Conservation (phyloP, 164 flowering plant genomes). For the Chloranthus sessilifolius region DNA sequence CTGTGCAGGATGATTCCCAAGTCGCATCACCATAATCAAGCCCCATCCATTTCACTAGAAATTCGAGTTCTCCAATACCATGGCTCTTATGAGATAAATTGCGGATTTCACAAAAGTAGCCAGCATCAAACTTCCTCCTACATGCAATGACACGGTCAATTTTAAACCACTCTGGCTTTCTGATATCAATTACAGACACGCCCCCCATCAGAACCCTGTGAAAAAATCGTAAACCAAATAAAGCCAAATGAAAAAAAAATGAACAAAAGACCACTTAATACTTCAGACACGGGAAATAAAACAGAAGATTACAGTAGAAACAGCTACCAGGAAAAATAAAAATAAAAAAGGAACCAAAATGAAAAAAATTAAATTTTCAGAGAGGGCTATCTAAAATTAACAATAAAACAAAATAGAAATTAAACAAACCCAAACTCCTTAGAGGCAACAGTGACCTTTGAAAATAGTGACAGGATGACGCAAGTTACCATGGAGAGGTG, state of each 20-base stretch:
- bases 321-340: not conserved
- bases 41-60: constrained; percentile 13
- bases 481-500: too few species aligned
- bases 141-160: constrained; percentile 12
- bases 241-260: not conserved
- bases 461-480: too few species aligned
- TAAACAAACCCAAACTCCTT: too few species aligned
- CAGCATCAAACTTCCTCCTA: not conserved
- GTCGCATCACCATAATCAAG: constrained; percentile 8
- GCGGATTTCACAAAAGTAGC: not conserved
- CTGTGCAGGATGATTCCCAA: constrained; percentile 8
- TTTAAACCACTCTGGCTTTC: constrained; percentile 11
- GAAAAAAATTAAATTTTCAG: not conserved
- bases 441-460: too few species aligned
- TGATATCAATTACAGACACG: constrained; percentile 1
- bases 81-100: not conserved
- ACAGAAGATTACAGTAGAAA: not conserved
- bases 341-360: not conserved
- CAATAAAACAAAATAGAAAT: too few species aligned
- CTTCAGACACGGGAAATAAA: not conserved
- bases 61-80: not conserved
- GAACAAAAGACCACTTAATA: not conserved
- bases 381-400: too few species aligned
- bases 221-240: not conserved
- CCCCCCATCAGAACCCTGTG: not conserved